Evolutionary conservation across 2,329 filamentous ascomycete genomes (phyloP).

Genomic region (Trichoderma sp.): DNA sequence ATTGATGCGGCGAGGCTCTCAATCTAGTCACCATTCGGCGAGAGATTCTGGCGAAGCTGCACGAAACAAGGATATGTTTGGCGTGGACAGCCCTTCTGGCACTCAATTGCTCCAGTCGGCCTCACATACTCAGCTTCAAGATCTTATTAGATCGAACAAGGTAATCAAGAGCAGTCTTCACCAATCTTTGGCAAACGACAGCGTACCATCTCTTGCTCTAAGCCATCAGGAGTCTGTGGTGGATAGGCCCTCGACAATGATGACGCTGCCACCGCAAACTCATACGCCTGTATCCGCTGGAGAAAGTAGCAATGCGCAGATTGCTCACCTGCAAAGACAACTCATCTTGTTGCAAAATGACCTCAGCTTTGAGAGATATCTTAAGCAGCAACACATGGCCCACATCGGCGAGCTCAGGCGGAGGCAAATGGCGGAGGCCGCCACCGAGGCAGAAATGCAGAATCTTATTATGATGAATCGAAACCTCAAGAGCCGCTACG

Average conservation of each 20-base stretch:
- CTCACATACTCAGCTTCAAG: constrained; percentile 59
- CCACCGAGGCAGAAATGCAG: constrained; percentile 79
- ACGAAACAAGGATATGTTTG: constrained; percentile 38
- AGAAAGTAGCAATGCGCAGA: constrained; percentile 39
- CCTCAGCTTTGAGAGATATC: constrained; percentile 78
- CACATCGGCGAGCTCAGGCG: constrained; percentile 79
- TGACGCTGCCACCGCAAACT: constrained; percentile 32
- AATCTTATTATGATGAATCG: constrained; percentile 78
- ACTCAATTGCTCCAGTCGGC: constrained; percentile 50
- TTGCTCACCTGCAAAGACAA: constrained; percentile 67
- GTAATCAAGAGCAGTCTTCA: constrained; percentile 57
- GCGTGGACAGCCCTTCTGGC: constrained; percentile 61
- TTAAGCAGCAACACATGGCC: constrained; percentile 79
- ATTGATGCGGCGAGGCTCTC: constrained; percentile 46
- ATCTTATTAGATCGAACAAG: constrained; percentile 62
- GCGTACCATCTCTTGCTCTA: constrained; percentile 54
- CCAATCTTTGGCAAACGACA: constrained; percentile 59
- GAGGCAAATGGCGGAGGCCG: constrained; percentile 73
- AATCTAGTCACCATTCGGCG: constrained; percentile 53
- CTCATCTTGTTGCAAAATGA: constrained; percentile 78
- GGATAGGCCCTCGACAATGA: constrained; percentile 39
- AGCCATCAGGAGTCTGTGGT: constrained; percentile 51
- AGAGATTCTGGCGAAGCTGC: constrained; percentile 46
- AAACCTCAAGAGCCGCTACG: constrained; percentile 69
- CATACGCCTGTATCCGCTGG: constrained; percentile 35